phyloP scores from a whole-genome alignment of 2,329 filamentous ascomycete species.

The Ceratocystis albifundus region DNA sequence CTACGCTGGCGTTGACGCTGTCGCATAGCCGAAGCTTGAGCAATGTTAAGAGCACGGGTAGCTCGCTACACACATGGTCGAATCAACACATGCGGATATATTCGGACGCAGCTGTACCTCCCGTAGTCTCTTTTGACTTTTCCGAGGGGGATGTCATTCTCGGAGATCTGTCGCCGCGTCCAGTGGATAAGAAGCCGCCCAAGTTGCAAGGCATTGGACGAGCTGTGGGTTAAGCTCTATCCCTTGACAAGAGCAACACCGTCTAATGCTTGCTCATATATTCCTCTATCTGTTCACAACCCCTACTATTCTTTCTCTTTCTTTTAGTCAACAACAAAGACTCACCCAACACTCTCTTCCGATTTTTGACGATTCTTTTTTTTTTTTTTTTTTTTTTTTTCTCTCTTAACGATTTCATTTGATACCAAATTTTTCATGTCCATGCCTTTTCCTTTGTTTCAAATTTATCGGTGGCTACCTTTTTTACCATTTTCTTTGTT shows the following conservation, averaged over 20 bases:
- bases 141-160: constrained; percentile 36
- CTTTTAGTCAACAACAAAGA: background rate
- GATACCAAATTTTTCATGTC: constrained; percentile 14
- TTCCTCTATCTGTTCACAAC: constrained; percentile 13
- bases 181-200: constrained; percentile 27
- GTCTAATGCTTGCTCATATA: constrained; percentile 10
- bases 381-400: background rate
- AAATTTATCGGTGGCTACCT: background rate
- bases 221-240: constrained; percentile 39
- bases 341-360: background rate
- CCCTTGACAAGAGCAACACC: too few relatives aligned
- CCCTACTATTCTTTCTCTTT: background rate
- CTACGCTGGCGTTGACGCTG: background rate
- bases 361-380: background rate
- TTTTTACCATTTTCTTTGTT: constrained; percentile 1
- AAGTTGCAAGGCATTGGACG: constrained; percentile 41
- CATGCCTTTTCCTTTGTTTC: constrained; percentile 2
- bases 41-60: constrained; percentile 16
- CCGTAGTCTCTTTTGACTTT: constrained; percentile 32
- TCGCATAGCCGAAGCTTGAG: constrained; percentile 19
- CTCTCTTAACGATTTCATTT: constrained; percentile 6
- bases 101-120: constrained; percentile 36
- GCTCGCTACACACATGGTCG: constrained; percentile 3
- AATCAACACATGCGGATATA: constrained; percentile 33
- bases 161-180: constrained; percentile 40